Percentiles rank a stretch among this genome's conserved stretches.
These are phyloP conservation scores for Penicillium janthinellum DNA, from an alignment of 2,329 filamentous ascomycete genomes.

Conservation along the genomic window DNA sequence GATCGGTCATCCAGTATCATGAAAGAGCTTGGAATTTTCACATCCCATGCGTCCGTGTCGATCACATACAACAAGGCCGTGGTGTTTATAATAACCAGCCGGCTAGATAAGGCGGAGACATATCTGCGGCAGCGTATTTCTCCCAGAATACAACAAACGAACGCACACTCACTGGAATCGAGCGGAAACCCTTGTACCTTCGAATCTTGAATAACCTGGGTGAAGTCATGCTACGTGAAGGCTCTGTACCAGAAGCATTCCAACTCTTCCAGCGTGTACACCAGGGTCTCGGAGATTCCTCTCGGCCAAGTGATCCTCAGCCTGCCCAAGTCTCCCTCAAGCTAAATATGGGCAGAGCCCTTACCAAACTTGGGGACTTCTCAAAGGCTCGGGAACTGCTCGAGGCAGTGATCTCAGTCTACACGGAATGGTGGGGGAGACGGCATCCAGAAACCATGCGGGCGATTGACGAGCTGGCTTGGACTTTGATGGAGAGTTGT, in stretches of 20 bases:
- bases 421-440: conserved; percentile 1
- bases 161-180: not conserved
- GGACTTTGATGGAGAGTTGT: not conserved
- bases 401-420: not conserved
- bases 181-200: not conserved
- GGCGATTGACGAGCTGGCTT: not conserved
- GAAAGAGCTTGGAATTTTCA: not conserved
- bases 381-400: not conserved
- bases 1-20: not conserved
- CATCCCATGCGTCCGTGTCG: not conserved
- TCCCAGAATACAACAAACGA: not conserved
- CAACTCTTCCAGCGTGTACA: not conserved
- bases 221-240: conserved; percentile 3
- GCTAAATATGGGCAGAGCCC: not conserved
- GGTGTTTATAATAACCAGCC: not conserved
- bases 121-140: not conserved
- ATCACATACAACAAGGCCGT: conserved; percentile 2
- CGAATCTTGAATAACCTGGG: not conserved
- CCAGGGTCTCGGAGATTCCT: not conserved
- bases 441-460: conserved; percentile 1
- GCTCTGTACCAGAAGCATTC: not conserved
- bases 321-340: not conserved
- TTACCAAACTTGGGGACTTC: not conserved
- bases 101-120: not conserved
- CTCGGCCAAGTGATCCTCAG: not conserved